phyloP scores from a whole-genome alignment of 768 basidiomycete genomes.

The Boletus sensibilis region DNA sequence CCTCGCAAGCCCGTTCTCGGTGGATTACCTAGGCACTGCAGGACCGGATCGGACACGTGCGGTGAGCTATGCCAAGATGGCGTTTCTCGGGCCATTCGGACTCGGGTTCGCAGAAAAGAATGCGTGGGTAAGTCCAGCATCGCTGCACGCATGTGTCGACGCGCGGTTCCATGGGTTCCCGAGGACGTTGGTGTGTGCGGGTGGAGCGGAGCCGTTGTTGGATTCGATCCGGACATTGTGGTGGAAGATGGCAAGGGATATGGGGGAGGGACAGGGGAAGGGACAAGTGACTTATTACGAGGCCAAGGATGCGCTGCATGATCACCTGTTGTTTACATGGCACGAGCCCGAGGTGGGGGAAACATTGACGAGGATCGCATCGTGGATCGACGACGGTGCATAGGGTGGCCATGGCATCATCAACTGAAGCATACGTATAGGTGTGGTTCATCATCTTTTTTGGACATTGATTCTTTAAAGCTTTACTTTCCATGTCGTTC shows the following conservation, averaged over 20 bases:
- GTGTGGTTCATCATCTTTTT: too few relatives aligned
- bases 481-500: too few relatives aligned
- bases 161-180: constrained; percentile 57
- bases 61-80: constrained; percentile 13
- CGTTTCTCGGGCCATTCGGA: constrained; percentile 53
- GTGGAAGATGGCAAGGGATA: constrained; percentile 50
- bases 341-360: constrained; percentile 56
- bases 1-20: constrained; percentile 25
- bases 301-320: constrained; percentile 52
- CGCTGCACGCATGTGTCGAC: constrained; percentile 37
- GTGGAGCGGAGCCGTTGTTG: constrained; percentile 55
- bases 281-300: constrained; percentile 48
- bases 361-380: constrained; percentile 47
- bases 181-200: constrained; percentile 57
- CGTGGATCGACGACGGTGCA: constrained; percentile 39
- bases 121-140: constrained; percentile 62
- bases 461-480: too few relatives aligned
- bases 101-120: constrained; percentile 45
- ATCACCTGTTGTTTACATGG: constrained; percentile 50
- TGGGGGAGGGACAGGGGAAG: constrained; percentile 43
- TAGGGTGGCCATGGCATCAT: not conserved
- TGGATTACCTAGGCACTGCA: constrained; percentile 29
- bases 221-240: constrained; percentile 52
- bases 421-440: too few relatives aligned
- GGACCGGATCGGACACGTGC: not conserved